Evolutionary conservation across 2,329 filamentous ascomycete genomes (phyloP), one percentile per base, ranked within the genome.

Genomic region (Diaporthe ilicicola): DNA sequence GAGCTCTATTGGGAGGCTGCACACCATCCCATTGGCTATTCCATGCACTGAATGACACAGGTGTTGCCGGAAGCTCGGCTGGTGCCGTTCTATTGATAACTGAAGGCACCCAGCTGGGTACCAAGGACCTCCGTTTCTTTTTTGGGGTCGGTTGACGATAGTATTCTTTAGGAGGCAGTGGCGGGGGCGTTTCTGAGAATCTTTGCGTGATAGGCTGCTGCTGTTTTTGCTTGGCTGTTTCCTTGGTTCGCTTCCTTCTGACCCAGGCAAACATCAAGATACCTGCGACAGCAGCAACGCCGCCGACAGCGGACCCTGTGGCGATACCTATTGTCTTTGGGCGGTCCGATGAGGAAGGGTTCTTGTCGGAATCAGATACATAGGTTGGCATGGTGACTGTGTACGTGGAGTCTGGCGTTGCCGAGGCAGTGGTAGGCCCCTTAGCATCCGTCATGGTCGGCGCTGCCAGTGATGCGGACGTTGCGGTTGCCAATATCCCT

Each of bases 81-180:
- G 71, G 71, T 9, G 42, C 15, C n/a, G 71, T 68, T 13, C 42
- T 66, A n/a, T 72, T 72, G 4, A 72, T 56, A 12, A 70, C 37
- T 13, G 71, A 71, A 9, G 71, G 71, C 10, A 70, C 71, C 71
- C 71, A 72, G 50, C 71, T 72, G 24, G 53, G 48, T 48, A 64
- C 37, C 24, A 70, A 34, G 9, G 71, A 72, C 32, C 27, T 71
- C 17, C 71, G 71, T 27, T 72, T 72, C 56, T 37, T 72, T 50
- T 56, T 72, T 15, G 56, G 55, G 39, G 55, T 7, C 24, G 42
- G 59, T 13, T 67, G 65, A n/a, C n/a, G n/a, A 24, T 46, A 42
- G 3, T 48, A 44, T 39, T 72, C 69, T 13, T 72, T 72, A 1
- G 55, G 71, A 22, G 71, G 71, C 15, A 71, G n/a, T 13, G 71